Evolutionary conservation across 768 basidiomycete genomes (phyloP).

Genomic region (Leccinum aurantiacum): DNA sequence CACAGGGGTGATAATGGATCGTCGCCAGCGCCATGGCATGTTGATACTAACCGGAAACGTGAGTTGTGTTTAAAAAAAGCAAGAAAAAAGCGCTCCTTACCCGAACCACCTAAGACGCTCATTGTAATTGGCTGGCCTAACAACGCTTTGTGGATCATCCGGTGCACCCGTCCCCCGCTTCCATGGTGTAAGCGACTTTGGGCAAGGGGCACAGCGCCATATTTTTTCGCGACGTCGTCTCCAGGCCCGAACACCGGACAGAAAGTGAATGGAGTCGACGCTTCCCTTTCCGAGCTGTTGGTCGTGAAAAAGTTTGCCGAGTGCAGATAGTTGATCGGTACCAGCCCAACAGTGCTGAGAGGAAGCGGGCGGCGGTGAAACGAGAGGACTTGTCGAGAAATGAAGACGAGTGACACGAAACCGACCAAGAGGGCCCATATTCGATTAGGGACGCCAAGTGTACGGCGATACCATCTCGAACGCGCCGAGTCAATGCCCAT

Average conservation of each 20-base stretch:
- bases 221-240: slow-evolving; percentile 75
- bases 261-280: slow-evolving; percentile 76
- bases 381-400: slow-evolving; percentile 58
- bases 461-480: slow-evolving; percentile 57
- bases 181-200: slow-evolving; percentile 77
- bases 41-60: slow-evolving; percentile 61
- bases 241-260: slow-evolving; percentile 86
- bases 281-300: slow-evolving; percentile 37
- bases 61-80: not conserved
- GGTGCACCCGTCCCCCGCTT: slow-evolving; percentile 78
- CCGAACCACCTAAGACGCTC: slow-evolving; percentile 84
- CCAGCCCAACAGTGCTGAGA: slow-evolving; percentile 46
- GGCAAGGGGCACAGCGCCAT: slow-evolving; percentile 72
- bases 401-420: slow-evolving; percentile 52
- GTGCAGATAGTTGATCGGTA: slow-evolving; percentile 85
- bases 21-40: slow-evolving; percentile 92
- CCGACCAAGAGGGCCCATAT: slow-evolving; percentile 64
- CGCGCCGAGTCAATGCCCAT: slow-evolving; percentile 48
- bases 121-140: slow-evolving; percentile 86
- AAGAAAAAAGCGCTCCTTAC: slow-evolving; percentile 42
- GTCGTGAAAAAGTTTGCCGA: slow-evolving; percentile 23
- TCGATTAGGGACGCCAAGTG: slow-evolving; percentile 62
- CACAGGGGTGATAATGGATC: slow-evolving; percentile 81
- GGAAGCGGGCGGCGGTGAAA: slow-evolving; percentile 26
- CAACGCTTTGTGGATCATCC: slow-evolving; percentile 80